A percentile compares a stretch with the other conserved stretches of the same genome.
Evolutionary conservation across 371 early-diverging fungal genomes (phyloP).

Genomic region (Mucor sp.): DNA sequence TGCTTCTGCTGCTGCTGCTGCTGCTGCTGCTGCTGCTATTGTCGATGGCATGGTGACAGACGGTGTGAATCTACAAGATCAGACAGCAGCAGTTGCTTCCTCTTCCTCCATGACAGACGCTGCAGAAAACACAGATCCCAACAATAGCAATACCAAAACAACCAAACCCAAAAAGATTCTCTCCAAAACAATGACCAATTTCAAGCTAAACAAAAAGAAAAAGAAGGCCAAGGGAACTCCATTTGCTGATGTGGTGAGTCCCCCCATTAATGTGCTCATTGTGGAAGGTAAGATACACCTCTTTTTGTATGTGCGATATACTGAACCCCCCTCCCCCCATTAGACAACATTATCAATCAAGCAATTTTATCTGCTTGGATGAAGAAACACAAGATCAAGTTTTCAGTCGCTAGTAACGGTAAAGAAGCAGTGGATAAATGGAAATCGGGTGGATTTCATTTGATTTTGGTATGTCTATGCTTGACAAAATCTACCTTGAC

Average conservation of each 20-base stretch:
- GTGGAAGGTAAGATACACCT: slow-evolving; percentile 61
- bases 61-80: not conserved
- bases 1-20: not conserved
- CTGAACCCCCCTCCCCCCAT: not conserved
- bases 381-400: slow-evolving; percentile 65
- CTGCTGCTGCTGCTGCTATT: not conserved
- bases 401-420: slow-evolving; percentile 68
- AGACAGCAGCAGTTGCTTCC: not conserved
- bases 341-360: slow-evolving; percentile 74
- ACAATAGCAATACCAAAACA: not conserved
- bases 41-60: not conserved
- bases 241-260: slow-evolving; percentile 35
- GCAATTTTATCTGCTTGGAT: slow-evolving; percentile 68
- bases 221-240: slow-evolving; percentile 19
- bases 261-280: slow-evolving; percentile 70
- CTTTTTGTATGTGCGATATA: not conserved
- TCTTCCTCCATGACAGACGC: no score
- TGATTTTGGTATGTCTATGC: slow-evolving; percentile 56
- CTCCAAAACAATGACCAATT: slow-evolving; percentile 7
- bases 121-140: not conserved
- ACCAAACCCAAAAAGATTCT: slow-evolving; percentile 7
- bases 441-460: slow-evolving; percentile 63
- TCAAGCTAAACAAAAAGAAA: slow-evolving; percentile 22
- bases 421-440: slow-evolving; percentile 71
- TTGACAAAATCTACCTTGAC: no score